phyloP scores from a whole-genome alignment of 306 rosid species.

The Vicia faba region DNA sequence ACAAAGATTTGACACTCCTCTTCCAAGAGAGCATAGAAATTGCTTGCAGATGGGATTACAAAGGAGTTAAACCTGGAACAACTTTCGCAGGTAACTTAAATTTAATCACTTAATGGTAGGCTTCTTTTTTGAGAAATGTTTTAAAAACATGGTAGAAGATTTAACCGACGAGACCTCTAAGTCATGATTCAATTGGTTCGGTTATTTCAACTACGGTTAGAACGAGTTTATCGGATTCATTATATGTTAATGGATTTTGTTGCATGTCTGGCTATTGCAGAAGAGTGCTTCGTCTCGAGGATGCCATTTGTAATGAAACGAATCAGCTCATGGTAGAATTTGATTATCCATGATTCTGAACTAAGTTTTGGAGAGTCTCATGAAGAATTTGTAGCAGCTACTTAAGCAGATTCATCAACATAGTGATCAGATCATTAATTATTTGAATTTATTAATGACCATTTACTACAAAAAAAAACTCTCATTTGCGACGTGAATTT shows the following conservation, averaged over 20 bases:
- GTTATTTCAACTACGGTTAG: not conserved
- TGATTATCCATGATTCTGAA: constrained; percentile 82
- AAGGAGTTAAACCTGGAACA: constrained; percentile 58
- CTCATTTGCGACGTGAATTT: too few species aligned
- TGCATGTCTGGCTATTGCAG: constrained; percentile 35
- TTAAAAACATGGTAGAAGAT: too few species aligned
- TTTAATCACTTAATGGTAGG: not conserved
- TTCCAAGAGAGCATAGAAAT: constrained; percentile 67
- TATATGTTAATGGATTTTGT: not conserved
- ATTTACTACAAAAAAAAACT: too few species aligned
- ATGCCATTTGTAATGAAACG: constrained; percentile 79
- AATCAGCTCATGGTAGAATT: constrained; percentile 86
- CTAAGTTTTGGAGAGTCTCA: constrained; percentile 51
- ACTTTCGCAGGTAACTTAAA: constrained; percentile 60
- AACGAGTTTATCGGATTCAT: not conserved
- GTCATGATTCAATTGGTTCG: too few species aligned
- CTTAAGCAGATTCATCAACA: constrained; percentile 35
- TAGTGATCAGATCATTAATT: not conserved
- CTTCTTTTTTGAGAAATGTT: too few species aligned
- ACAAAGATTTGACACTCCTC: constrained; percentile 69
- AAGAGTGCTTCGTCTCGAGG: constrained; percentile 75
- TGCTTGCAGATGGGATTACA: constrained; percentile 92
- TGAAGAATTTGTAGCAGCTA: constrained; percentile 54
- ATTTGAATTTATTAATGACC: not conserved
- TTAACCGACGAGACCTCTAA: not conserved